phyloP scores from a whole-genome alignment of 2,329 filamentous ascomycete genomes.

The Phaeomoniella chlamydospora region DNA sequence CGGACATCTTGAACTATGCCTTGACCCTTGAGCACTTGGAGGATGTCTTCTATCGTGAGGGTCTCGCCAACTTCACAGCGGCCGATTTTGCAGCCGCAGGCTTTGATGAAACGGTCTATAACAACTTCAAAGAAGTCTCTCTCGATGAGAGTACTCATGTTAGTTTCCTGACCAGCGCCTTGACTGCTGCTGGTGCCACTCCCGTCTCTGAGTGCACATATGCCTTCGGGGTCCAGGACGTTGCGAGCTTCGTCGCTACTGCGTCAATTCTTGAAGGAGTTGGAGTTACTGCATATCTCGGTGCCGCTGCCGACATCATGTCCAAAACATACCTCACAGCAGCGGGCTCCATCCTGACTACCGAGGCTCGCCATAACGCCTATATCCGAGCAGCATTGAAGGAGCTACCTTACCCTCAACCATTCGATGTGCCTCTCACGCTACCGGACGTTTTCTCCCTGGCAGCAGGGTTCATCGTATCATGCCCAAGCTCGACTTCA shows the following conservation, averaged over 20 bases:
- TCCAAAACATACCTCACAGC: slow-evolving; percentile 42
- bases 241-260: slow-evolving; percentile 32
- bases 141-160: slow-evolving; percentile 44
- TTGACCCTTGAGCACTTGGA: slow-evolving; percentile 38
- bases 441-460: slow-evolving; percentile 47
- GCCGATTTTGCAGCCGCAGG: slow-evolving; percentile 35
- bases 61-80: slow-evolving; percentile 39
- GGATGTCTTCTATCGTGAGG: slow-evolving; percentile 46
- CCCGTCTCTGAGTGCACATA: slow-evolving; percentile 41
- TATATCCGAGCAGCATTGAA: slow-evolving; percentile 38
- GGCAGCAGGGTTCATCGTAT: slow-evolving; percentile 43
- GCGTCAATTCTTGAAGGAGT: slow-evolving; percentile 40
- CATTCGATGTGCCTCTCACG: slow-evolving; percentile 44
- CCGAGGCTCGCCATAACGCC: slow-evolving; percentile 48
- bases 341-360: slow-evolving; percentile 46
- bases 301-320: slow-evolving; percentile 42
- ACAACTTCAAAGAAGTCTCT: slow-evolving; percentile 39
- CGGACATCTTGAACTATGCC: too few relatives aligned
- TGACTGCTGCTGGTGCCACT: slow-evolving; percentile 30
- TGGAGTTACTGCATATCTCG: slow-evolving; percentile 42
- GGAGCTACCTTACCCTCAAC: slow-evolving; percentile 38
- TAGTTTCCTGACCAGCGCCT: slow-evolving; percentile 31
- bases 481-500: slow-evolving; percentile 38
- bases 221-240: slow-evolving; percentile 31
- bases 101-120: slow-evolving; percentile 36